phyloP scores from a whole-genome alignment of 352 stramenopile species.

The Globisporangium cederbergense region DNA sequence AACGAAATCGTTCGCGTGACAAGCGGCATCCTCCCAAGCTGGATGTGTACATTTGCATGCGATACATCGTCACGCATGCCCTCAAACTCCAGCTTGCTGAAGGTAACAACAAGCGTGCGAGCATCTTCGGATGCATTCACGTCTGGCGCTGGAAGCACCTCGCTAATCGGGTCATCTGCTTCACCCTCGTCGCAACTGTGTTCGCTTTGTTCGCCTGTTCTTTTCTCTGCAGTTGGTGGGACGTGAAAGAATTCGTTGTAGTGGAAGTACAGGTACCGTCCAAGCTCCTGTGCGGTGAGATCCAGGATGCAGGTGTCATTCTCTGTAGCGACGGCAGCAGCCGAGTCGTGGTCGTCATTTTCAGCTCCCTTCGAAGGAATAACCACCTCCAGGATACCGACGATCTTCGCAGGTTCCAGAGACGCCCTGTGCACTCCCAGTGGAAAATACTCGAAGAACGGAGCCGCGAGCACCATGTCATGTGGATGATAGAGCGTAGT shows the following conservation, averaged over 20 bases:
- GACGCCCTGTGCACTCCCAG: conserved; percentile 21
- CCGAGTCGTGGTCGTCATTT: conserved; percentile 4
- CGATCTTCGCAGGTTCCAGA: conserved; percentile 29
- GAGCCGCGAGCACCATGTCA: conserved; percentile 38
- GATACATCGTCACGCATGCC: conserved; percentile 13
- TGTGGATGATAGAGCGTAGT: conserved; percentile 35
- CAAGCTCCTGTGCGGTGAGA: conserved; percentile 55
- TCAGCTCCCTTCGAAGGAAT: conserved; percentile 24
- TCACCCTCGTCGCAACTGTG: not conserved
- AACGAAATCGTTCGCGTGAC: conserved; percentile 17
- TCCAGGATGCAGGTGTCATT: conserved; percentile 75
- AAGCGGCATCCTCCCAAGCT: conserved; percentile 28
- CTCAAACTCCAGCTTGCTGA: conserved; percentile 13
- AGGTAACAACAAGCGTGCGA: conserved; percentile 19
- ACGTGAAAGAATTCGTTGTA: conserved; percentile 67
- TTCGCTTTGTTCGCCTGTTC: not conserved
- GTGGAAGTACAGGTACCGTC: conserved; percentile 73
- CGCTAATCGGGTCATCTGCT: not conserved
- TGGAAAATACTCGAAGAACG: conserved; percentile 46
- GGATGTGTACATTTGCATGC: conserved; percentile 22
- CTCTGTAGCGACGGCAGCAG: conserved; percentile 22
- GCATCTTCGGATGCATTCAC: conserved; percentile 12
- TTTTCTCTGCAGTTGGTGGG: conserved; percentile 10
- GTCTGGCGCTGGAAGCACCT: conserved; percentile 22
- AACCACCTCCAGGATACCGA: conserved; percentile 65